Percentiles rank a stretch among this genome's conserved stretches.
phyloP scores from a whole-genome alignment of 2,329 filamentous ascomycete species.

The Hypoxylon sp. region DNA sequence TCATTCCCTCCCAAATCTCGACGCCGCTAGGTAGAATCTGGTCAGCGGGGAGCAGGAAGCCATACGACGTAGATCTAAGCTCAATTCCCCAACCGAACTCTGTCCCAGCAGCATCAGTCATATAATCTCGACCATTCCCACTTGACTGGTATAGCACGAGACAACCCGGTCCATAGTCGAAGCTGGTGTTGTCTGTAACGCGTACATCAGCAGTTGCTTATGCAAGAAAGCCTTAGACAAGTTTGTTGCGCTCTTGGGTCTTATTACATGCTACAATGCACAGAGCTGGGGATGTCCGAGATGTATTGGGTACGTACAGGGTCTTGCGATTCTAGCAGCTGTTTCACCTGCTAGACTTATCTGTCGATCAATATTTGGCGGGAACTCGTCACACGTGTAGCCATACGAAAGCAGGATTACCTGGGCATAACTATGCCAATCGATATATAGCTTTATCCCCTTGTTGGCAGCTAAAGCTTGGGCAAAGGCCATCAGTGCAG shows the following conservation, averaged over 20 bases:
- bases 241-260: neutral
- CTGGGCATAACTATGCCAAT: slow-evolving; percentile 72
- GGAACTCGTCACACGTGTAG: slow-evolving; percentile 64
- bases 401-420: slow-evolving; percentile 70
- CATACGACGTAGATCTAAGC: slow-evolving; percentile 56
- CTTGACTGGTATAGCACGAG: slow-evolving; percentile 51
- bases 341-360: slow-evolving; percentile 58
- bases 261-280: neutral
- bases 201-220: slow-evolving; percentile 44
- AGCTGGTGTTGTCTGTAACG: slow-evolving; percentile 46
- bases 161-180: slow-evolving; percentile 49
- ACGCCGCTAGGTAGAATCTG: slow-evolving; percentile 57
- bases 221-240: slow-evolving; percentile 39
- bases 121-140: slow-evolving; percentile 50
- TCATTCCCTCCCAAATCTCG: slow-evolving; percentile 55
- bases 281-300: slow-evolving; percentile 37
- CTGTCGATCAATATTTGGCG: slow-evolving; percentile 61
- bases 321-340: slow-evolving; percentile 53
- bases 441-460: slow-evolving; percentile 70
- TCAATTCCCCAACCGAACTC: slow-evolving; percentile 61
- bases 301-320: slow-evolving; percentile 40
- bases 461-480: slow-evolving; percentile 59
- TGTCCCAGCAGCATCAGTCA: slow-evolving; percentile 50
- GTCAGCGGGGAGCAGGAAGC: slow-evolving; percentile 57
- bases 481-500: slow-evolving; percentile 63